Conservation (phyloP, 495 filamentous ascomycete species). For the Copromyces sp. region DNA sequence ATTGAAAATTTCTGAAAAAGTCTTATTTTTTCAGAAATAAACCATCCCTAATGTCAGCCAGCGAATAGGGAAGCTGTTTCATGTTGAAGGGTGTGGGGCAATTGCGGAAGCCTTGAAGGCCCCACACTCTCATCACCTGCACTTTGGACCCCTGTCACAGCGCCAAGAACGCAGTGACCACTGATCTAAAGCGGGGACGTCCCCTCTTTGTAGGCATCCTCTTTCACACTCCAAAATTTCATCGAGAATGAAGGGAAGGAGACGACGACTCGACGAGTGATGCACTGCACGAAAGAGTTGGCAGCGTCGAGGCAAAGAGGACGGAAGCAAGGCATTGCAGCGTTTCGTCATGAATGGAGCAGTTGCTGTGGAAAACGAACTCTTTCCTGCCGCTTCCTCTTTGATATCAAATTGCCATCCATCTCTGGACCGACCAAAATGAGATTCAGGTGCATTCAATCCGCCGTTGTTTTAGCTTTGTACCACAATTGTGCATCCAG, state of each 20-base stretch:
- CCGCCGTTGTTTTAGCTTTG: not conserved
- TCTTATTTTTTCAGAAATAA: no score
- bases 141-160: not conserved
- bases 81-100: not conserved
- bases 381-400: not conserved
- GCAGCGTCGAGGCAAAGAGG: not conserved
- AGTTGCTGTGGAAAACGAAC: not conserved
- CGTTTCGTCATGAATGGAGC: not conserved
- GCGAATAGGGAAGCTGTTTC: not conserved
- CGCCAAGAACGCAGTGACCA: not conserved
- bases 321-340: not conserved
- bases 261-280: not conserved
- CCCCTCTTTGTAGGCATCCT: not conserved
- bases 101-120: not conserved
- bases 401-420: not conserved
- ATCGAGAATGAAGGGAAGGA: not conserved
- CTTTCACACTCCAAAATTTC: not conserved
- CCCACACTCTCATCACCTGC: not conserved
- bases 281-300: not conserved
- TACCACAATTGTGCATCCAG: not conserved
- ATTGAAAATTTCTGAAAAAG: no score
- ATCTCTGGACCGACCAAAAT: not conserved
- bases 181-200: not conserved
- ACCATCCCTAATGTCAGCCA: no score
- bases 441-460: not conserved